These are phyloP conservation scores for Cordyceps fumosorosea DNA, from an alignment of 2,329 filamentous ascomycete genomes.

Conservation along the genomic window DNA sequence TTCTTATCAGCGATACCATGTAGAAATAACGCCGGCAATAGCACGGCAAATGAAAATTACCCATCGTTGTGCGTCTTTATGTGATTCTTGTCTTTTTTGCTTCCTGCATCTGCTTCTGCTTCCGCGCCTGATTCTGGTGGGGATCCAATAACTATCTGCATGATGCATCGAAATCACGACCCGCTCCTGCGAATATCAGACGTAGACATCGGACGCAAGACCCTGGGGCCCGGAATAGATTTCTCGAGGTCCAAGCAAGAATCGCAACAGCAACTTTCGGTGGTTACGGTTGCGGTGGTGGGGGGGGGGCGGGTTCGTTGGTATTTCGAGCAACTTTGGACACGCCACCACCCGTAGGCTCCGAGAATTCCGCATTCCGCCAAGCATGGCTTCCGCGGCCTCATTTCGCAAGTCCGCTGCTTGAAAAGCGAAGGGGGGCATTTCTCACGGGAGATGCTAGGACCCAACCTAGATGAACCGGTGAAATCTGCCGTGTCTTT, in stretches of 20 bases:
- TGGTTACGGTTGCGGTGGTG: background rate
- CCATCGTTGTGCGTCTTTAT: background rate
- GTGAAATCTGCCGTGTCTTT: background rate
- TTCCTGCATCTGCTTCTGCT: background rate
- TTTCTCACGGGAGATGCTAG: background rate
- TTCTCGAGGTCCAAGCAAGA: background rate
- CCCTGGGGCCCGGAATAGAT: background rate
- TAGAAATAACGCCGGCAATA: slow-evolving; percentile 5
- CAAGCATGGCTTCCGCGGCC: background rate
- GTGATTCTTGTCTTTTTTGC: background rate
- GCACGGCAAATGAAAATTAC: background rate
- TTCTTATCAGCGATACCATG: slow-evolving; percentile 6
- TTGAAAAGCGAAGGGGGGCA: background rate
- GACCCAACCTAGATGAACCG: background rate
- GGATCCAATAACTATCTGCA: background rate
- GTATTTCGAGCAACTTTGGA: background rate
- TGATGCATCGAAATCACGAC: background rate
- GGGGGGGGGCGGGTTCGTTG: background rate
- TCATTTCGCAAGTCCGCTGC: background rate
- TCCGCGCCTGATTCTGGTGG: no score
- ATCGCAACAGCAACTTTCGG: background rate
- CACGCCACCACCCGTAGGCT: background rate
- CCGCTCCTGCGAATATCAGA: background rate
- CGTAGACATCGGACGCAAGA: background rate
- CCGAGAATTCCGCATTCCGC: slow-evolving; percentile 2